A percentile compares a stretch with the other conserved stretches of the same genome.
Evolutionary conservation across 169 alveolate genomes (phyloP).

Genomic region (Cryptosporidium viatorum): DNA sequence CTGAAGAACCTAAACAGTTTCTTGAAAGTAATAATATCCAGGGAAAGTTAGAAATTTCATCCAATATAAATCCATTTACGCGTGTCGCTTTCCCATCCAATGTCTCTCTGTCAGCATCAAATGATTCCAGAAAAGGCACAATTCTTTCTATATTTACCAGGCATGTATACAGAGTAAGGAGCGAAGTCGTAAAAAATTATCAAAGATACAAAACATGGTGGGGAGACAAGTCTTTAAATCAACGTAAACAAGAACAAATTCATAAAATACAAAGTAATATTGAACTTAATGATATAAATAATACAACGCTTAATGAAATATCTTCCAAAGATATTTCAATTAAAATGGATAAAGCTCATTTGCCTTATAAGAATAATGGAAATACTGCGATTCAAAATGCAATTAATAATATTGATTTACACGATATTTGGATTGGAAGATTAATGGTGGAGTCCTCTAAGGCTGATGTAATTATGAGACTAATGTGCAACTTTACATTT

Average conservation of each 20-base stretch:
- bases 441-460: slow-evolving; percentile 72
- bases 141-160: slow-evolving; percentile 35
- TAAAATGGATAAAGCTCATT: neutral
- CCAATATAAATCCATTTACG: neutral
- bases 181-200: slow-evolving; percentile 56
- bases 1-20: neutral
- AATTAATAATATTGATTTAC: slow-evolving; percentile 27
- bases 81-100: slow-evolving; percentile 10
- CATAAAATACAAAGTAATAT: neutral
- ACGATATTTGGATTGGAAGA: slow-evolving; percentile 72
- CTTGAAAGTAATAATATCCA: neutral
- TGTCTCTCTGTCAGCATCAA: slow-evolving; percentile 23
- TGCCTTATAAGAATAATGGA: neutral
- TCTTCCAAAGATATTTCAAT: neutral
- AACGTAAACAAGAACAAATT: neutral
- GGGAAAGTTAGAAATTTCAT: neutral
- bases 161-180: slow-evolving; percentile 40
- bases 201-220: slow-evolving; percentile 69
- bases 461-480: slow-evolving; percentile 61
- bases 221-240: slow-evolving; percentile 33
- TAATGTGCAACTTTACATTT: slow-evolving; percentile 71
- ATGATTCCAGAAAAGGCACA: slow-evolving; percentile 48
- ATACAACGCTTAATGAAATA: neutral
- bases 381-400: slow-evolving; percentile 15
- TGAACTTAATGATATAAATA: slow-evolving; percentile 20